Evolutionary conservation across 2,329 filamentous ascomycete species (phyloP), one percentile per base, ranked within the genome.

Genomic region (Fusarium sp.): DNA sequence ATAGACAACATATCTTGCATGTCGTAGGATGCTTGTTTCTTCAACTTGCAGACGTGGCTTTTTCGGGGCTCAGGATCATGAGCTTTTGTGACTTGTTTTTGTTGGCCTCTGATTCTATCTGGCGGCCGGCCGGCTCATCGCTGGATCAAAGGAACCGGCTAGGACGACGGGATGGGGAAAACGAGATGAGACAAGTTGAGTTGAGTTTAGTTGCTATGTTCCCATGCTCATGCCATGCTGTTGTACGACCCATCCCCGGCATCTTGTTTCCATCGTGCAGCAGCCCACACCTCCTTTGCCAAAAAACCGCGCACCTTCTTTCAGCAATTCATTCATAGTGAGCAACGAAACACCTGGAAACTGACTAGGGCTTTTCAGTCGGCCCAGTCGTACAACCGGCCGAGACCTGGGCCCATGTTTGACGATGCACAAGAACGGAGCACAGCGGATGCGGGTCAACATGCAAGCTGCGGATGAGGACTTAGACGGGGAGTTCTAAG

Each of bases 371-470:
- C 50, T 64, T 70, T 47, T 45, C 49, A 53, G 50, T 67, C 67
- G 57, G 57, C n/a, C 44, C 49, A 69, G 67, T 70, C 49, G 59
- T 62, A 67, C 47, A 69, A 64, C 67, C 67, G 62, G 67, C 67
- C 67, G 67, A 70, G 67, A 70, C 67, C 63, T 62, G 45, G 45
- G 57, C 51, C 52, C 37, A 54, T 53, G 41, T 50, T 44, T 41
- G 47, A 46, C 44, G 38, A 67, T 41, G 66, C 53, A 67, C 33
- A 28, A 42, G 37, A 34, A 70, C 23, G 66, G 66, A 47, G 56
- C 26, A 51, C 20, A 49, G 50, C 34, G 59, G 38, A 67, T 70
- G 67, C 57, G 67, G 57, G 67, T 63, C 46, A 54, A 52, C 42
- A 57, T 67, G 62, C 62, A 26, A 54, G 51, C 44, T 63, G 57